Base-by-base conservation (phyloP, 2,329 filamentous ascomycete genomes). In the Dothideomycetidae sp. region DNA sequence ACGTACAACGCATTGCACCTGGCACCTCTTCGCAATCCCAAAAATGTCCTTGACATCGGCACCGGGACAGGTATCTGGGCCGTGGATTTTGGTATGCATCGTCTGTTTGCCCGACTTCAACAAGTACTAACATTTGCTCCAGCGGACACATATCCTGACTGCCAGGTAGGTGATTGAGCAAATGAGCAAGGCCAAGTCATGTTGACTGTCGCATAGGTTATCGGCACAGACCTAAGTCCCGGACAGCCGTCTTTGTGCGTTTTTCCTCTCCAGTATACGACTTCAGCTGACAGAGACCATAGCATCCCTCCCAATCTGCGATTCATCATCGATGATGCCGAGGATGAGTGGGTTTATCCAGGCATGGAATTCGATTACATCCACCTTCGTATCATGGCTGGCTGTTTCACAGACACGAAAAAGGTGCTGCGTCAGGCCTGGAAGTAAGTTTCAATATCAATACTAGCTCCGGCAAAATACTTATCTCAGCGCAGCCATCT, bases 241-340 rank as follows among this genome's bases (percentile, higher is more conserved):
- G 62, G 66, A 29, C 66, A 71, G 46, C 66, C 65, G 2, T 54
- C 54, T 26, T 57, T 63, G 55, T 55, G 38, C 36, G 47, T 45
- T 5, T 7, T 3, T 13, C 16, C 5, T 16, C n/a, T n/a, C n/a
- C n/a, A n/a, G n/a, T n/a, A n/a, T n/a, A n/a, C n/a, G n/a, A n/a
- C n/a, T n/a, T n/a, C n/a, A n/a, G n/a, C n/a, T n/a, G n/a, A n/a
- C n/a, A n/a, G n/a, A n/a, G n/a, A n/a, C 14, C 1, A 3, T 31
- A 64, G 65, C 48, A 61, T 76, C 10, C 74, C 72, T 11, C 63
- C 68, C 9, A 78, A 78, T 48, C 62, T 72, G n/a, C 62, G 61
- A 5, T 77, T 77, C 55, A 59, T 75, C 41, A 64, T 79, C 7
- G 74, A 78, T 47, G 73, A 78, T 48, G 66, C 67, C 35, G 71